phyloP scores from a whole-genome alignment of 2,329 filamentous ascomycete species.

The Tolypocladium tundrense region DNA sequence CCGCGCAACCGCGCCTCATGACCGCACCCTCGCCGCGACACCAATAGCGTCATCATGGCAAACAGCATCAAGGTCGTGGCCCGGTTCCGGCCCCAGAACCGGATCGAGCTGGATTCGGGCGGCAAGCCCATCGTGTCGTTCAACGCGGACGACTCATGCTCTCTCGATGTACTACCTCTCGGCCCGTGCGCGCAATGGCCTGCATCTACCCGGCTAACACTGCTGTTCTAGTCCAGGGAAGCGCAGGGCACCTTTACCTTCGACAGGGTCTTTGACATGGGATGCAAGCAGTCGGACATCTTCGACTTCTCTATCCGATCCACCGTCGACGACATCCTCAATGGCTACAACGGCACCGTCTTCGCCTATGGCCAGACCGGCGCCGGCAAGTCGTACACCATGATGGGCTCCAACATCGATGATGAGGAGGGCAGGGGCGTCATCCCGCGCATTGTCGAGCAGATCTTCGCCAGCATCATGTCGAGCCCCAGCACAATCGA shows the following conservation, averaged over 20 bases:
- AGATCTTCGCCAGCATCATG: slow-evolving; percentile 94
- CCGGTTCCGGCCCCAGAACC: slow-evolving; percentile 96
- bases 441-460: slow-evolving; percentile 92
- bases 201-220: slow-evolving; percentile 11
- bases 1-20: slow-evolving; percentile 5
- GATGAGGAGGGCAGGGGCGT: slow-evolving; percentile 83
- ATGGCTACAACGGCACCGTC: slow-evolving; percentile 98
- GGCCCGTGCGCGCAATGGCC: background rate
- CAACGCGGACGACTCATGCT: slow-evolving; percentile 79
- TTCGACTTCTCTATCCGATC: slow-evolving; percentile 96
- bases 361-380: slow-evolving; percentile 98
- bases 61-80: slow-evolving; percentile 83
- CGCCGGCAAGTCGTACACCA: slow-evolving; percentile 97
- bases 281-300: slow-evolving; percentile 80
- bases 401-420: slow-evolving; percentile 75
- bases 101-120: slow-evolving; percentile 79
- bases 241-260: slow-evolving; percentile 85
- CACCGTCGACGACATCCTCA: slow-evolving; percentile 95
- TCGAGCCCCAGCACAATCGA: slow-evolving; percentile 88
- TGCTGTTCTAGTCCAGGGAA: slow-evolving; percentile 60
- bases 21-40: slow-evolving; percentile 3
- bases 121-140: slow-evolving; percentile 89
- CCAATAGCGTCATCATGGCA: slow-evolving; percentile 36
- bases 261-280: slow-evolving; percentile 94
- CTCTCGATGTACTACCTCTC: slow-evolving; percentile 59